These are phyloP conservation scores for Fallopia convolvulus DNA, from an alignment of 148 eudicot species.

Conservation along the genomic window DNA sequence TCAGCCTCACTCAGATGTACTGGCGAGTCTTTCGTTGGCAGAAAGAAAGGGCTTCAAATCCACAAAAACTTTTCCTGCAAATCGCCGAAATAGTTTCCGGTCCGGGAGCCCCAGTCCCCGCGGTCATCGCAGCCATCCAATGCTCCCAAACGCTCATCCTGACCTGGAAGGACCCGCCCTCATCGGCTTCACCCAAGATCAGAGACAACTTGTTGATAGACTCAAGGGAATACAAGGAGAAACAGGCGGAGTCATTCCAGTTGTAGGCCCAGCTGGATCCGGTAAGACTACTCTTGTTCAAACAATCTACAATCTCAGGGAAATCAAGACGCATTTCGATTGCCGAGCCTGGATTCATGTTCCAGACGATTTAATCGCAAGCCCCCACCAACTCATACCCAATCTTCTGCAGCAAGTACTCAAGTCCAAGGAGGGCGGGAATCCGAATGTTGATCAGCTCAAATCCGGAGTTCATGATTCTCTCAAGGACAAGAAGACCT, in stretches of 20 bases:
- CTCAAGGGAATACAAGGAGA: neutral
- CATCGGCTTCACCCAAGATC: slow-evolving; percentile 3
- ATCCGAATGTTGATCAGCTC: neutral
- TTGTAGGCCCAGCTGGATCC: slow-evolving; percentile 17
- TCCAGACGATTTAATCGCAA: neutral
- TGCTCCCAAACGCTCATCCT: neutral
- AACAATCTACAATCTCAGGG: slow-evolving; percentile 13
- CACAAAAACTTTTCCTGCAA: neutral
- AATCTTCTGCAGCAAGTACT: slow-evolving; percentile 15
- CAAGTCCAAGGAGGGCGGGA: slow-evolving; percentile 12
- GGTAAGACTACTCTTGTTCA: slow-evolving; percentile 23
- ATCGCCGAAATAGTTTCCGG: neutral
- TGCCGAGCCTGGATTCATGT: slow-evolving; percentile 19
- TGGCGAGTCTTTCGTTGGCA: neutral
- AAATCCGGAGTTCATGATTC: neutral
- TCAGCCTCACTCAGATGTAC: neutral
- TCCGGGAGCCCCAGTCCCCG: neutral
- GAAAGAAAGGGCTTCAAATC: neutral
- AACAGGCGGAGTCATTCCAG: neutral
- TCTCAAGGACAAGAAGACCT: slow-evolving; percentile 6
- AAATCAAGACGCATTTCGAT: slow-evolving; percentile 12
- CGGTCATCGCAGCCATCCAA: neutral
- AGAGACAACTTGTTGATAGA: neutral
- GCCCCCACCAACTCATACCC: slow-evolving; percentile 11
- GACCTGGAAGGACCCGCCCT: slow-evolving; percentile 6